Percentiles rank a stretch among this genome's conserved stretches.
Conservation (phyloP, 1,284 basidiomycete species). For the Ganoderma meredithae region DNA sequence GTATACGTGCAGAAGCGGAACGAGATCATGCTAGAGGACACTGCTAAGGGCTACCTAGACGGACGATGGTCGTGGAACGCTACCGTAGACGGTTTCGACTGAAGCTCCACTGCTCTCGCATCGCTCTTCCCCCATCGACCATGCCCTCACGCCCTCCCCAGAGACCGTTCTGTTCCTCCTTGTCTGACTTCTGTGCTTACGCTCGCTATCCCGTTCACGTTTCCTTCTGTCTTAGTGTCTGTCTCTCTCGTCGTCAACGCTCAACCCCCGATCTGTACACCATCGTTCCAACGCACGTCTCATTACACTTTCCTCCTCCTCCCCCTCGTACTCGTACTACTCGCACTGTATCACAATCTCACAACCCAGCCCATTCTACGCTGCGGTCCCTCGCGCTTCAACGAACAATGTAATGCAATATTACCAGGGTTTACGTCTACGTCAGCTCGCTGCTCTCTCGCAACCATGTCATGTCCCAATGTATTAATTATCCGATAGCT, state of each 20-base stretch:
- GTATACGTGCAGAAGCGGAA: conserved; percentile 98
- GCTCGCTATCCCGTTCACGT: conserved; percentile 3
- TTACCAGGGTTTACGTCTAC: neutral
- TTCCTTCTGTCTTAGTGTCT: neutral
- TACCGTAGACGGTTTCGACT: conserved; percentile 67
- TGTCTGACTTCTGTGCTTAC: conserved; percentile 5
- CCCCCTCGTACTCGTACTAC: neutral
- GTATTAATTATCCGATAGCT: neutral
- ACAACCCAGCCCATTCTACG: neutral
- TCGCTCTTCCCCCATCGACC: neutral
- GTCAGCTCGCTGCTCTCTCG: neutral
- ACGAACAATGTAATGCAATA: conserved; percentile 12
- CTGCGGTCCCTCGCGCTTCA: neutral
- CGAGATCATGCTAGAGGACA: conserved; percentile 95
- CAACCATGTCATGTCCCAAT: neutral
- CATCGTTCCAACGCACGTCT: neutral
- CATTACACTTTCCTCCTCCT: neutral
- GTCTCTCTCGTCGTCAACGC: neutral
- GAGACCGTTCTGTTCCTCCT: neutral
- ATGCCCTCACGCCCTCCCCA: neutral
- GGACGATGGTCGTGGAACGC: conserved; percentile 84
- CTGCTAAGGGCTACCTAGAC: conserved; percentile 89
- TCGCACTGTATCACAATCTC: conserved; percentile 5
- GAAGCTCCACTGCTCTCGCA: conserved; percentile 19
- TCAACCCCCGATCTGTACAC: neutral